Evolutionary conservation across 129 eudicot genomes (phyloP).

Genomic region (Arctium minus): DNA sequence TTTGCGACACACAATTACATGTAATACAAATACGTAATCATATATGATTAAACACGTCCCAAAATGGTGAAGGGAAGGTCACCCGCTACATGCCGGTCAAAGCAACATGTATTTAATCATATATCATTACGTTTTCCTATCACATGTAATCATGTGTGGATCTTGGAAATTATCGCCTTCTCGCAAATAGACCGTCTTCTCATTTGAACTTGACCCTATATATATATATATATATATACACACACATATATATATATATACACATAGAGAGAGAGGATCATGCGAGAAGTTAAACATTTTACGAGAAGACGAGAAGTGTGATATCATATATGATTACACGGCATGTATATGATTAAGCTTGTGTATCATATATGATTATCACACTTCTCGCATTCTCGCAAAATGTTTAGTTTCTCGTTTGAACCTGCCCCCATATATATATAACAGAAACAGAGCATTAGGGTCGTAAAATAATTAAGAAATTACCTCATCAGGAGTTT

Average conservation of each 20-base stretch:
- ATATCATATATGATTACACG: too few relatives aligned
- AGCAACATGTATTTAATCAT: background rate
- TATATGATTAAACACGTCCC: background rate
- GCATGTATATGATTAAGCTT: too few relatives aligned
- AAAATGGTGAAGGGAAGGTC: background rate
- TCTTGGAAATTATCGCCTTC: background rate
- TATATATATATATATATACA: too few relatives aligned
- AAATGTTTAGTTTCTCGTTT: too few relatives aligned
- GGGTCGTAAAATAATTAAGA: background rate
- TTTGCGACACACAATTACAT: background rate
- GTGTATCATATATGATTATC: too few relatives aligned
- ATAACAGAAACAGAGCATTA: background rate
- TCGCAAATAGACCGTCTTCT: too few relatives aligned
- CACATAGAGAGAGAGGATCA: too few relatives aligned
- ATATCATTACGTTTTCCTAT: background rate
- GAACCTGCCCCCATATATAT: background rate
- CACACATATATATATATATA: too few relatives aligned
- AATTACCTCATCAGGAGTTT: slow-evolving; percentile 75
- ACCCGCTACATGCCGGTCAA: background rate
- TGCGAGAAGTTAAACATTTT: too few relatives aligned
- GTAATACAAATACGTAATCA: background rate
- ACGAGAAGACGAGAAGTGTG: too few relatives aligned
- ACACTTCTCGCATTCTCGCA: background rate
- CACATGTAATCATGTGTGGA: background rate
- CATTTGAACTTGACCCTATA: background rate